phyloP scores from a whole-genome alignment of 768 basidiomycete species.

The Macrolepiota dolichaula region DNA sequence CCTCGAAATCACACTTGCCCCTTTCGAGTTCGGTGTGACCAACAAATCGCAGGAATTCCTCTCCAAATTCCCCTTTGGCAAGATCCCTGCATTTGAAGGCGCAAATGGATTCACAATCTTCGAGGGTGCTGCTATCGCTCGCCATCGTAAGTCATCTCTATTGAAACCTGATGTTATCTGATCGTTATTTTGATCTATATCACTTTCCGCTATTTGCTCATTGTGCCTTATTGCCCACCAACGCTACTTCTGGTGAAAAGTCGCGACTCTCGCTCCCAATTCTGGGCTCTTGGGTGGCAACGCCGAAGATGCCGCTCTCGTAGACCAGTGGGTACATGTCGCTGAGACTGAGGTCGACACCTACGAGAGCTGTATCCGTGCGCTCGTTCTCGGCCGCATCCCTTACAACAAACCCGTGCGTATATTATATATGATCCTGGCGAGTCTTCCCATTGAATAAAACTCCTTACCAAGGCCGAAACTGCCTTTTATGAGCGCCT shows the following conservation, averaged over 20 bases:
- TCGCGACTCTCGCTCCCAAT: slow-evolving; percentile 75
- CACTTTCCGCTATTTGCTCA: slow-evolving; percentile 13
- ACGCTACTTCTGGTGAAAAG: slow-evolving; percentile 43
- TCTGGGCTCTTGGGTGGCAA: slow-evolving; percentile 70
- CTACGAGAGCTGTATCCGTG: slow-evolving; percentile 32
- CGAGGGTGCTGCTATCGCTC: slow-evolving; percentile 79
- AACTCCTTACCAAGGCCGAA: slow-evolving; percentile 48
- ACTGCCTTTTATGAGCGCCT: slow-evolving; percentile 49
- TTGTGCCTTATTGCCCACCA: background rate
- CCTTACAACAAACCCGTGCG: slow-evolving; percentile 85
- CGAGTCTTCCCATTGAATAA: background rate
- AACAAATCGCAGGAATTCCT: slow-evolving; percentile 72
- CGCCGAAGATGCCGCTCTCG: slow-evolving; percentile 62
- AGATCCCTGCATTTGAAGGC: slow-evolving; percentile 81
- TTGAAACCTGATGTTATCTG: slow-evolving; percentile 26
- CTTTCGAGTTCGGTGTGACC: slow-evolving; percentile 59
- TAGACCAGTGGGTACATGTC: slow-evolving; percentile 86
- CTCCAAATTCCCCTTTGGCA: slow-evolving; percentile 74
- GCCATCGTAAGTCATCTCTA: slow-evolving; percentile 68
- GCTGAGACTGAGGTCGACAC: slow-evolving; percentile 60
- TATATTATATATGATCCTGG: slow-evolving; percentile 1
- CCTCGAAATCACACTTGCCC: slow-evolving; percentile 51
- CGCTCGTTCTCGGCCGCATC: slow-evolving; percentile 43
- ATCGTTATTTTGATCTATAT: slow-evolving; percentile 38
- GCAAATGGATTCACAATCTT: slow-evolving; percentile 75